Evolutionary conservation across 441 rosid species (phyloP), one percentile per base, ranked within the genome.

Genomic region (Corymbia citriodora): DNA sequence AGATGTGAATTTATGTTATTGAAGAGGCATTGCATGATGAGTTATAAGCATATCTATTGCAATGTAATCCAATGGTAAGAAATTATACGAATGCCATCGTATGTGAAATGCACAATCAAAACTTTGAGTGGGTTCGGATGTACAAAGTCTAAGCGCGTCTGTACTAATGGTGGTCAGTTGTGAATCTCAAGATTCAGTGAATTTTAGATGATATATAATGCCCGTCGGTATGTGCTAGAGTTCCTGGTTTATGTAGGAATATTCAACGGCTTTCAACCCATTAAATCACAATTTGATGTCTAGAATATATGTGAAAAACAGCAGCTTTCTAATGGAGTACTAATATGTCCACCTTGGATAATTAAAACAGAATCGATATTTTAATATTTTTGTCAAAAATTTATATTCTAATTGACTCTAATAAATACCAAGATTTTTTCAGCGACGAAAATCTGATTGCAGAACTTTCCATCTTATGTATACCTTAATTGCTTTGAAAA

Each of bases 391-490:
- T 2, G 87, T 48, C 33, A 6, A 0, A 83, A 40, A 23, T 36
- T 49, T 31, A 83, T 83, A 18, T 3, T 83, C 49, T 13, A 15
- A 0, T 13, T 16, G 55, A 82, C 29, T 82, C 53, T 18, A 82
- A 25, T 48, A 25, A 0, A 36, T 45, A n/a, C 9, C 14, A 45
- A 49, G 55, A 83, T n/a, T 1, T 25, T 45, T 23, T 13, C 1
- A 25, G 7, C 5, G 7, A 21, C 4, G 87, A 4, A 49, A 83
- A 45, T 45, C 21, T 0, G 0, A 48, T 13, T 49, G 31, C 0
- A 29, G 0, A 83, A 65, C 40, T 8, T 29, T 63, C 0, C 1
- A 2, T n/a, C 3, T 0, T 0, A n/a, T 16, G 8, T 65, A 65
- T 65, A 65, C 10, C 18, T 65, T n/a, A 16, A 31, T 31, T 65